Conservation (phyloP, 345 rosid genomes). For the Eucalyptus urophylla region DNA sequence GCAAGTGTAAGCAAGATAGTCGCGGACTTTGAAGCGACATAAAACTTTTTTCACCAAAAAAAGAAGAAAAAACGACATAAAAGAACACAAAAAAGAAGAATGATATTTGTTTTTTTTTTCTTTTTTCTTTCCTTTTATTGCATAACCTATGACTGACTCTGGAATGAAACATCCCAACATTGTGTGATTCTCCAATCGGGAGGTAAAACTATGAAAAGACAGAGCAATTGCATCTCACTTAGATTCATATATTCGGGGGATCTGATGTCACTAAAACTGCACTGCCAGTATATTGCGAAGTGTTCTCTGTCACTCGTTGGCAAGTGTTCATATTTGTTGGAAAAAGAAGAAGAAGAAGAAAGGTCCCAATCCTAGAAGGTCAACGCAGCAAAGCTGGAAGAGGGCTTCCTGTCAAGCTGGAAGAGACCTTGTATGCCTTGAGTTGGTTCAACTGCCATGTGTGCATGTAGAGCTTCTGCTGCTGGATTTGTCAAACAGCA, state of each 20-base stretch:
- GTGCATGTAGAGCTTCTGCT: neutral
- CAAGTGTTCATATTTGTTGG: too few relatives aligned
- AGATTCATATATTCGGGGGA: neutral
- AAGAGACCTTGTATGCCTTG: neutral
- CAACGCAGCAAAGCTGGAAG: neutral
- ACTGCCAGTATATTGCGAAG: neutral
- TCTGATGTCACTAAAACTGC: neutral
- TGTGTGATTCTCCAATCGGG: neutral
- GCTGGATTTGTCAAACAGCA: conserved; percentile 15
- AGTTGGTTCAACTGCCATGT: neutral
- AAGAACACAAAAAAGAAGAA: too few relatives aligned
- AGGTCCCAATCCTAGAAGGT: too few relatives aligned
- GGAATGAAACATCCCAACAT: neutral
- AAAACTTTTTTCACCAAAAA: neutral
- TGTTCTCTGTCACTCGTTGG: too few relatives aligned
- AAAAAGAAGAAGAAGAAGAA: too few relatives aligned
- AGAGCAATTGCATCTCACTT: neutral
- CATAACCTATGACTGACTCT: neutral
- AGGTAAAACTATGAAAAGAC: neutral
- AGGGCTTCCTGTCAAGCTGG: neutral
- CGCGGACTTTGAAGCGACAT: neutral
- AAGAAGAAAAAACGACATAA: too few relatives aligned
- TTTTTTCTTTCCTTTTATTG: too few relatives aligned
- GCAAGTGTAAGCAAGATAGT: neutral
- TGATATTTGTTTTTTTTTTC: neutral